Conservation (phyloP, 2,329 filamentous ascomycete species). For the Macrophomina phaseolina region DNA sequence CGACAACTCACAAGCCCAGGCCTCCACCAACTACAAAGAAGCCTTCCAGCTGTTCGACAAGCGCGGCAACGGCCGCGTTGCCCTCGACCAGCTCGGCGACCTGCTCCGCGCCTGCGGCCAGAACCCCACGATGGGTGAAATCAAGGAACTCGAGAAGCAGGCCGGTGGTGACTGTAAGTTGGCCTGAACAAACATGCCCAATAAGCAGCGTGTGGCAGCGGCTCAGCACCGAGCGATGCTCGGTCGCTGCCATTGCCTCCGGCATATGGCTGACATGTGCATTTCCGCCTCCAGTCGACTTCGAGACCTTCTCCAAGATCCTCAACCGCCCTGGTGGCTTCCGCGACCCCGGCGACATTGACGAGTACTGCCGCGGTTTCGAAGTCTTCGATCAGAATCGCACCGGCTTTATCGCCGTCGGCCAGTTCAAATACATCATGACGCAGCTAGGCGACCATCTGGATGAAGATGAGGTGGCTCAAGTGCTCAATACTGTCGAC, state of each 20-base stretch:
- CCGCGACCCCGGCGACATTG: slow-evolving; percentile 95
- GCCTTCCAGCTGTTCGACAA: slow-evolving; percentile 99
- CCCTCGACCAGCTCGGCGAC: slow-evolving; percentile 86
- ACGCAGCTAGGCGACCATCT: slow-evolving; percentile 99
- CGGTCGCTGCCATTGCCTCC: too few relatives aligned
- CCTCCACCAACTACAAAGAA: slow-evolving; percentile 99
- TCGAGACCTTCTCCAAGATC: slow-evolving; percentile 94
- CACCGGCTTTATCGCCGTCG: slow-evolving; percentile 96
- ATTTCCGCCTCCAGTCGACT: slow-evolving; percentile 73
- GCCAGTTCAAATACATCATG: slow-evolving; percentile 96
- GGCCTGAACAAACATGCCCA: neutral
- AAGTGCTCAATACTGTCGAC: slow-evolving; percentile 97
- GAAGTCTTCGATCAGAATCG: slow-evolving; percentile 99
- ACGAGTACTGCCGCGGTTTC: slow-evolving; percentile 98
- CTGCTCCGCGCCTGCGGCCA: slow-evolving; percentile 95
- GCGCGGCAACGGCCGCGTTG: slow-evolving; percentile 92
- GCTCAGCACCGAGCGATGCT: too few relatives aligned
- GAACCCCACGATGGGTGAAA: slow-evolving; percentile 94
- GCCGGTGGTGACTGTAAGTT: slow-evolving; percentile 89
- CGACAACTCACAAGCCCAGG: slow-evolving; percentile 51
- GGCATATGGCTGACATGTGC: slow-evolving; percentile 59
- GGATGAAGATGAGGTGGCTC: slow-evolving; percentile 97
- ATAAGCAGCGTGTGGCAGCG: neutral
- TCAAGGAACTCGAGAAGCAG: slow-evolving; percentile 87
- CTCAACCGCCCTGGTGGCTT: slow-evolving; percentile 98